Evolutionary conservation across 176 grass and related monocot species (phyloP).

Genomic region (Rhipidocladum racemiflorum): DNA sequence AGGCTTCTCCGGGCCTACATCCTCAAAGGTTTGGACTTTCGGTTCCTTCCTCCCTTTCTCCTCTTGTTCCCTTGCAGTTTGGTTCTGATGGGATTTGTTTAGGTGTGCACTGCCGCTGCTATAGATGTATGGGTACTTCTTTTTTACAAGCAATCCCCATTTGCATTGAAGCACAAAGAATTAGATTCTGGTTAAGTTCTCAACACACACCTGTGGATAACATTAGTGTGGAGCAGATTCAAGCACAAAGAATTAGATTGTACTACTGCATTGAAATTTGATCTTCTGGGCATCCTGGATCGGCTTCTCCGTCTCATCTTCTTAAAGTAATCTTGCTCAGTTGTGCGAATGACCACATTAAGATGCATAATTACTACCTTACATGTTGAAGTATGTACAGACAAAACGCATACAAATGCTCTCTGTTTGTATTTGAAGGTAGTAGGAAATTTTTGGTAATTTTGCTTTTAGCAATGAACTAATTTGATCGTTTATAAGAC

Average conservation of each 20-base stretch:
- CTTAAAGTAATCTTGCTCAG: too few species aligned
- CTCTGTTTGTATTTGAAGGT: too few species aligned
- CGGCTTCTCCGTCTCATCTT: too few species aligned
- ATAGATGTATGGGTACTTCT: constrained; percentile 10
- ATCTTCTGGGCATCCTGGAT: too few species aligned
- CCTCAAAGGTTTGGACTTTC: constrained; percentile 65
- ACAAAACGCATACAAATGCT: too few species aligned
- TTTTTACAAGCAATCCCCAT: neutral
- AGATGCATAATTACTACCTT: too few species aligned
- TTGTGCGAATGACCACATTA: too few species aligned
- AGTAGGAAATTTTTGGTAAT: too few species aligned
- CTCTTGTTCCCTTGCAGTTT: neutral
- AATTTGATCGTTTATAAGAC: too few species aligned
- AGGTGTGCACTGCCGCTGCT: neutral
- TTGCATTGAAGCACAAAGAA: too few species aligned
- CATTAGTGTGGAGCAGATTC: neutral
- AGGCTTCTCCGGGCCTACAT: constrained; percentile 79
- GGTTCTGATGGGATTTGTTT: neutral
- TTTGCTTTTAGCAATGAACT: too few species aligned
- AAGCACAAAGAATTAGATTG: neutral
- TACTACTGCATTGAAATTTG: neutral
- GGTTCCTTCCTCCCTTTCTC: neutral
- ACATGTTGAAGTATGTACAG: too few species aligned
- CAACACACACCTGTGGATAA: neutral
- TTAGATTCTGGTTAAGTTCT: neutral